phyloP scores from a whole-genome alignment of 2,329 filamentous ascomycete species.

The Hymenoscyphus fraxineus region DNA sequence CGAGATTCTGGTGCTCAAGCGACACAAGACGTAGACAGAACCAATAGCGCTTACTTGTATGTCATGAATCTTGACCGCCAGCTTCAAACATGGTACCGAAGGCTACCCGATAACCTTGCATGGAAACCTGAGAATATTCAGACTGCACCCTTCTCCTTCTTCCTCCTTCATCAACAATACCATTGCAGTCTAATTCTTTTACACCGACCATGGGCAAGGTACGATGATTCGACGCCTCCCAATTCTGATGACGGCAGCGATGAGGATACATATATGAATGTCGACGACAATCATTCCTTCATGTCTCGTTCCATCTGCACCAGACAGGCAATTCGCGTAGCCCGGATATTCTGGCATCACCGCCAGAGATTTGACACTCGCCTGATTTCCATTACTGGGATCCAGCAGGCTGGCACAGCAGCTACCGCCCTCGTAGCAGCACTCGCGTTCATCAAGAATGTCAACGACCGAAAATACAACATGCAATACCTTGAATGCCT shows the following conservation, averaged over 20 bases:
- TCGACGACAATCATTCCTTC: constrained; percentile 42
- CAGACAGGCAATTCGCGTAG: constrained; percentile 50
- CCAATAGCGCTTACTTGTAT: constrained; percentile 45
- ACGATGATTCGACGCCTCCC: constrained; percentile 38
- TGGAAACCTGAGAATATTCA: constrained; percentile 51
- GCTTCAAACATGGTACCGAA: constrained; percentile 51
- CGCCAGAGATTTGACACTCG: constrained; percentile 49
- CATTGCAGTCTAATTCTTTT: constrained; percentile 50
- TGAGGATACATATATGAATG: constrained; percentile 23
- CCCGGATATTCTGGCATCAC: constrained; percentile 53
- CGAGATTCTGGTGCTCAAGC: constrained; percentile 33
- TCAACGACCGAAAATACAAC: constrained; percentile 38
- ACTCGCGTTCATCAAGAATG: constrained; percentile 38
- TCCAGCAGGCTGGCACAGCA: constrained; percentile 53
- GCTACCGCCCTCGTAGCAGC: constrained; percentile 52
- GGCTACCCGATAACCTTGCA: constrained; percentile 45
- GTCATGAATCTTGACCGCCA: constrained; percentile 50
- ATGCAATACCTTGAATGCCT: constrained; percentile 52
- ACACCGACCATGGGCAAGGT: constrained; percentile 51
- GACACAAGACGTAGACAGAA: constrained; percentile 37
- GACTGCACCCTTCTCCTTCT: constrained; percentile 48
- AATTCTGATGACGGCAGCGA: constrained; percentile 24
- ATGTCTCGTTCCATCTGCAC: constrained; percentile 51
- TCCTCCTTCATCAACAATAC: constrained; percentile 53
- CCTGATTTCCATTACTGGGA: constrained; percentile 47